Base-by-base conservation (phyloP, 768 basidiomycete species). In the Naganishia kalamii region DNA sequence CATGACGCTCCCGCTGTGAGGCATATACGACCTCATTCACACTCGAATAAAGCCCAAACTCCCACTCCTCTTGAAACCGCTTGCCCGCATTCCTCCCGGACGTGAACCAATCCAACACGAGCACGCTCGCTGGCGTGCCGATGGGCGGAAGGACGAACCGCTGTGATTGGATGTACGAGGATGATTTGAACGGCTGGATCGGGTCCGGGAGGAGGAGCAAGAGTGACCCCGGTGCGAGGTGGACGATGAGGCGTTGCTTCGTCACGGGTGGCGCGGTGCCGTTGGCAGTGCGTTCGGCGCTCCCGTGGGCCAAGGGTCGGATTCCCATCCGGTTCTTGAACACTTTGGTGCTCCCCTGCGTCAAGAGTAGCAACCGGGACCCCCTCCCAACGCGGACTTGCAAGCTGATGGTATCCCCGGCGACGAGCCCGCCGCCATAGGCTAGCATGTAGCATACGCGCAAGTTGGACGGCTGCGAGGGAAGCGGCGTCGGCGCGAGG, bases 301-400 rank as follows among this genome's bases (percentile, higher is more conserved):
- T 43, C 23, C 37, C 50, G 29, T 12, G 21, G 65, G 82, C 81
- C n/a, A 62, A 27, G 10, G 76, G 74, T 49, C 74, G 61, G 7
- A 73, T 62, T 6, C 84, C 85, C 8, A 81, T 77, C 25, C 92
- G 85, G 21, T 82, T 80, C 78, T 92, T 93, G 82, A 94, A 98
- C 21, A 98, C 88, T 76, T 98, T 98, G 11, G 93, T 98, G 75
- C 82, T 75, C 65, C 88, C 93, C 83, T 97, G 93, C 11, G 93
- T 90, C 33, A 96, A 81, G 51, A 97, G 74, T 5, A 92, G 80
- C 1, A 97, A 83, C 12, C 77, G 82, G 30, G 84, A 83, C 17
- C 80, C 82, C 32, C 79, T 74, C 44, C 83, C 82, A 13, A 92
- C 83, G 40, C 85, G 78, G 25, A 88, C 84, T n/a, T 77, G 70